Percentiles rank a stretch among this genome's conserved stretches.
These are phyloP conservation scores for Chrysanthemum makinoi DNA, from an alignment of 129 eudicot genomes.

Conservation along the genomic window DNA sequence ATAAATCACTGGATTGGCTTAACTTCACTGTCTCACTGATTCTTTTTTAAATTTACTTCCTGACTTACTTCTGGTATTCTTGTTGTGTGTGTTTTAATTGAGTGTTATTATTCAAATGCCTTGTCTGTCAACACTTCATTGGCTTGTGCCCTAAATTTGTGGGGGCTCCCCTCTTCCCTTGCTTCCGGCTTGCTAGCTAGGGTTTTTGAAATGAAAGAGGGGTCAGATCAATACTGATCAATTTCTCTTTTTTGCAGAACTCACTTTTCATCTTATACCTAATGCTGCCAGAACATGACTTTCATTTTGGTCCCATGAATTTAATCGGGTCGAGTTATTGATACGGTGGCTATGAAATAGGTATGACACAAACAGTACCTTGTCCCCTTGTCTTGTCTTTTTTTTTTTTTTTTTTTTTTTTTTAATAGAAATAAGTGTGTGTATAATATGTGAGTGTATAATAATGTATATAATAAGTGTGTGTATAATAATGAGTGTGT, in stretches of 20 bases:
- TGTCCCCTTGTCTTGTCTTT: too few relatives aligned
- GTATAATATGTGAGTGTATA: too few relatives aligned
- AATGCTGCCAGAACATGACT: constrained; percentile 29
- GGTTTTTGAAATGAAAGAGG: constrained; percentile 14
- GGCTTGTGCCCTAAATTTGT: constrained; percentile 28
- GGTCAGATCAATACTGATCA: constrained; percentile 16
- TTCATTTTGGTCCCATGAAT: too few relatives aligned
- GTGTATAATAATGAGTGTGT: too few relatives aligned
- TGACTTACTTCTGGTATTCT: constrained; percentile 27
- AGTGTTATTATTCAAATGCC: constrained; percentile 16
- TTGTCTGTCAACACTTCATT: constrained; percentile 39
- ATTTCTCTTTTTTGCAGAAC: constrained; percentile 20
- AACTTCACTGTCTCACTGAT: constrained; percentile 33
- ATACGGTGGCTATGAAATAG: too few relatives aligned
- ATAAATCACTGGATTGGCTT: constrained; percentile 28
- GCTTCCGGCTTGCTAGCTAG: constrained; percentile 17
- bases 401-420: too few relatives aligned
- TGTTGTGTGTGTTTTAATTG: constrained; percentile 36
- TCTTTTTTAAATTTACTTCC: constrained; percentile 9
- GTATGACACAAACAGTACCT: too few relatives aligned
- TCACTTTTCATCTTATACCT: constrained; percentile 12
- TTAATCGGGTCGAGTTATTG: too few relatives aligned
- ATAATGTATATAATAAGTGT: too few relatives aligned
- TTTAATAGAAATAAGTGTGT: too few relatives aligned
- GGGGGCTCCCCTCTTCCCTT: constrained; percentile 34